phyloP scores from a whole-genome alignment of 345 rosid species.

The Populus pruinosa region DNA sequence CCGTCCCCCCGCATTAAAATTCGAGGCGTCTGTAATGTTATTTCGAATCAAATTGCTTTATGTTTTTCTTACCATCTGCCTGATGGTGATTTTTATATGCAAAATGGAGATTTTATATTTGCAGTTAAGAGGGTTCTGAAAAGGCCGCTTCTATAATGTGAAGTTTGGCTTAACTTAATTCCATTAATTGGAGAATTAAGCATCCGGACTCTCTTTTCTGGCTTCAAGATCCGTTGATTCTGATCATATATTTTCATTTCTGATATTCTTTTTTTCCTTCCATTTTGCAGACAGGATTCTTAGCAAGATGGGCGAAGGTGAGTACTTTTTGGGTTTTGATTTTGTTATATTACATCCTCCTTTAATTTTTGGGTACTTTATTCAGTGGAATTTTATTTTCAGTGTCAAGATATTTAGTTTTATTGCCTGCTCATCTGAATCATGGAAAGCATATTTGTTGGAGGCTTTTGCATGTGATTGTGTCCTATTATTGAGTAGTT shows the following conservation, averaged over 20 bases:
- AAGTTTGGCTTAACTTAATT: neutral
- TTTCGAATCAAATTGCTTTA: neutral
- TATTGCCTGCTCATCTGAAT: neutral
- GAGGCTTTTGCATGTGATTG: neutral
- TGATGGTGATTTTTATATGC: too few species aligned
- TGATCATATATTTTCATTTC: conserved; percentile 2
- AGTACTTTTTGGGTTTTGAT: conserved; percentile 7
- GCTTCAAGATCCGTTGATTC: neutral
- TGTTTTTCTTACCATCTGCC: too few species aligned
- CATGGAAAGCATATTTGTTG: neutral
- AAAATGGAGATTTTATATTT: too few species aligned
- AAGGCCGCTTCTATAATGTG: neutral
- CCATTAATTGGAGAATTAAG: too few species aligned
- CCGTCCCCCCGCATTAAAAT: neutral
- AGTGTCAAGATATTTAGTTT: neutral
- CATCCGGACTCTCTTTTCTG: too few species aligned
- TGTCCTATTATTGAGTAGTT: neutral
- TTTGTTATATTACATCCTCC: neutral
- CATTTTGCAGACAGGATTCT: conserved; percentile 63
- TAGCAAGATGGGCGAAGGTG: conserved; percentile 90
- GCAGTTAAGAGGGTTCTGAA: neutral
- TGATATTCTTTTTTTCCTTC: conserved; percentile 8
- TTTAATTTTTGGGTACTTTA: neutral
- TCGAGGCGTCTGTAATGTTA: too few species aligned
- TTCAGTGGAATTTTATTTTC: neutral